A percentile compares a stretch with the other conserved stretches of the same genome.
Evolutionary conservation across 1,284 basidiomycete species (phyloP).

Genomic region (Puccinia coronata): DNA sequence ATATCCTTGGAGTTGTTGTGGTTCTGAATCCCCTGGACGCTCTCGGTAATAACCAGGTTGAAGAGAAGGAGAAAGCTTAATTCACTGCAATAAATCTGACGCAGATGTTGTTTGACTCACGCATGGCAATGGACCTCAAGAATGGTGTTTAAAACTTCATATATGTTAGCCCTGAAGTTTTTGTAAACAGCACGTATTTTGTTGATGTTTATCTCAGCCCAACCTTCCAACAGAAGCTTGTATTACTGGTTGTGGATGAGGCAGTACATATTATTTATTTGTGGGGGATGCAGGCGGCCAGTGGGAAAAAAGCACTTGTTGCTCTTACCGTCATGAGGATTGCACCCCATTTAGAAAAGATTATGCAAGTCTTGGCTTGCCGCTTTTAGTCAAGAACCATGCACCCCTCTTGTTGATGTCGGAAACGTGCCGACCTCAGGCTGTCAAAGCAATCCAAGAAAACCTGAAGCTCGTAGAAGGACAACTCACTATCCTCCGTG

Average conservation of each 20-base stretch:
- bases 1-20: neutral
- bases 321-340: neutral
- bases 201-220: neutral
- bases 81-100: slow-evolving; percentile 11
- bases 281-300: neutral
- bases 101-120: neutral
- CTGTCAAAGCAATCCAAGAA: neutral
- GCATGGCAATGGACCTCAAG: neutral
- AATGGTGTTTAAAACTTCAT: neutral
- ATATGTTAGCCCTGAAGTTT: slow-evolving; percentile 10
- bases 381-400: neutral
- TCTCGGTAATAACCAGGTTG: neutral
- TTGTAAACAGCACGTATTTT: neutral
- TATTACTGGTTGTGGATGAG: neutral
- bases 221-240: neutral
- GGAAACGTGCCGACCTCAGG: neutral
- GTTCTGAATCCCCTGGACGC: slow-evolving; percentile 25
- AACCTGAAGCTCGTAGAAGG: neutral
- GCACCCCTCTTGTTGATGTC: slow-evolving; percentile 9
- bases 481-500: neutral
- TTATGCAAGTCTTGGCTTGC: neutral
- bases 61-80: too few relatives aligned
- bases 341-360: neutral
- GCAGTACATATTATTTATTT: neutral
- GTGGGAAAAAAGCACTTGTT: neutral